A percentile compares a stretch with the other conserved stretches of the same genome.
Evolutionary conservation across 2,329 filamentous ascomycete species (phyloP).

Genomic region (Penicillium janthinellum): DNA sequence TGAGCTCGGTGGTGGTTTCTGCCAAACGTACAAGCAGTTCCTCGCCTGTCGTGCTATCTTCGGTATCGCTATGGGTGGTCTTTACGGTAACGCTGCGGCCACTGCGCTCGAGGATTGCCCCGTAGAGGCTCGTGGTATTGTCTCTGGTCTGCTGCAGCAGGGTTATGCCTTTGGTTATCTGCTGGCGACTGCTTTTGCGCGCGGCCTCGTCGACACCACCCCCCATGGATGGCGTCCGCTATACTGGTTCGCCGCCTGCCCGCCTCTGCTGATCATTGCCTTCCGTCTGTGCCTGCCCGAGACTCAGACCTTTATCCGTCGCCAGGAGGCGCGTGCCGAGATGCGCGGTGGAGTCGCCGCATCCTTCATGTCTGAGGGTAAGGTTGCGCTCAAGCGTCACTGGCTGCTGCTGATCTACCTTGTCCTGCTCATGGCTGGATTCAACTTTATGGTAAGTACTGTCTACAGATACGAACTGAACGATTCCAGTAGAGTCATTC

Average conservation of each 20-base stretch:
- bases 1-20: constrained; percentile 63
- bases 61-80: constrained; percentile 65
- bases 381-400: constrained; percentile 74
- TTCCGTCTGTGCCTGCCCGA: constrained; percentile 79
- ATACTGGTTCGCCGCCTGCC: constrained; percentile 85
- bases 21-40: constrained; percentile 60
- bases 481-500: background rate
- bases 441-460: constrained; percentile 74
- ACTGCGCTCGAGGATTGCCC: constrained; percentile 66
- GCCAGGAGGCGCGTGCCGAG: constrained; percentile 63
- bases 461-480: background rate
- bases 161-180: constrained; percentile 67
- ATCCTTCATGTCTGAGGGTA: constrained; percentile 74
- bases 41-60: constrained; percentile 62
- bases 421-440: constrained; percentile 83
- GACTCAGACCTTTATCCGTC: constrained; percentile 70
- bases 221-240: constrained; percentile 79
- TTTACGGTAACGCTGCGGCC: constrained; percentile 64
- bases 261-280: constrained; percentile 76
- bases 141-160: constrained; percentile 65
- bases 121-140: constrained; percentile 58
- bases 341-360: constrained; percentile 60
- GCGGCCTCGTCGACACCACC: constrained; percentile 64
- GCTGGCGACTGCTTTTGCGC: constrained; percentile 59
- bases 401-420: constrained; percentile 81